Evolutionary conservation across 306 rosid species (phyloP).

Genomic region (Lotus japonicus): DNA sequence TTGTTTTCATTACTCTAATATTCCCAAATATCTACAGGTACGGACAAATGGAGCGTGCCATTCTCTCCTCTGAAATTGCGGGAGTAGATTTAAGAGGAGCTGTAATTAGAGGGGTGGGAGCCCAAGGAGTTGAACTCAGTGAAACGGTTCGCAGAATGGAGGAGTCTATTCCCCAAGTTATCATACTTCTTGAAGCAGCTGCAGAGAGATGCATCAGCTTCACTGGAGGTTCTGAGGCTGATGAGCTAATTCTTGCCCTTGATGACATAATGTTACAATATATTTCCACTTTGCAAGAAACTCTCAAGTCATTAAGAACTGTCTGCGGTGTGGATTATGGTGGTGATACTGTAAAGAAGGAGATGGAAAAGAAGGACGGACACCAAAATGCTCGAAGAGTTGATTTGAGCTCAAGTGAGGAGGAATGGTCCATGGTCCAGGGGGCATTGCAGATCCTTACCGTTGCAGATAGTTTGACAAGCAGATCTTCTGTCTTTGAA

Average conservation of each 20-base stretch:
- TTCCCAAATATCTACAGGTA: slow-evolving; percentile 49
- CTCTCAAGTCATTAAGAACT: slow-evolving; percentile 81
- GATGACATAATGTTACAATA: slow-evolving; percentile 89
- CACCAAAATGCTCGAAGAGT: slow-evolving; percentile 54
- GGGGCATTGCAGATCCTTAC: slow-evolving; percentile 97
- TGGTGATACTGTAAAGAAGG: slow-evolving; percentile 62
- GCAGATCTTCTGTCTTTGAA: slow-evolving; percentile 98
- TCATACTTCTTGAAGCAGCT: slow-evolving; percentile 89
- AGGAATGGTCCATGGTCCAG: slow-evolving; percentile 99
- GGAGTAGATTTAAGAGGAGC: slow-evolving; percentile 98
- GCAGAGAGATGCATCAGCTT: slow-evolving; percentile 94
- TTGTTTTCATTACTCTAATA: slow-evolving; percentile 22
- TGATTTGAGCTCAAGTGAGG: slow-evolving; percentile 80
- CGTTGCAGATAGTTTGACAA: slow-evolving; percentile 89
- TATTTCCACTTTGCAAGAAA: slow-evolving; percentile 84
- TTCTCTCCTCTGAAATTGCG: slow-evolving; percentile 90
- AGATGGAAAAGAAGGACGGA: slow-evolving; percentile 76
- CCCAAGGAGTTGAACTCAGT: slow-evolving; percentile 98
- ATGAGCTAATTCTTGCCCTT: slow-evolving; percentile 83
- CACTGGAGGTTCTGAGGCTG: slow-evolving; percentile 98
- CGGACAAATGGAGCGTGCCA: slow-evolving; percentile 98
- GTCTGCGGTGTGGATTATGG: slow-evolving; percentile 90
- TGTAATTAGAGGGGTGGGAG: slow-evolving; percentile 95
- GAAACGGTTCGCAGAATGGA: slow-evolving; percentile 99
- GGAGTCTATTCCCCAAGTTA: slow-evolving; percentile 94